Evolutionary conservation across 1,284 basidiomycete species (phyloP).

Genomic region (Leucocoprinus gongylophorus): DNA sequence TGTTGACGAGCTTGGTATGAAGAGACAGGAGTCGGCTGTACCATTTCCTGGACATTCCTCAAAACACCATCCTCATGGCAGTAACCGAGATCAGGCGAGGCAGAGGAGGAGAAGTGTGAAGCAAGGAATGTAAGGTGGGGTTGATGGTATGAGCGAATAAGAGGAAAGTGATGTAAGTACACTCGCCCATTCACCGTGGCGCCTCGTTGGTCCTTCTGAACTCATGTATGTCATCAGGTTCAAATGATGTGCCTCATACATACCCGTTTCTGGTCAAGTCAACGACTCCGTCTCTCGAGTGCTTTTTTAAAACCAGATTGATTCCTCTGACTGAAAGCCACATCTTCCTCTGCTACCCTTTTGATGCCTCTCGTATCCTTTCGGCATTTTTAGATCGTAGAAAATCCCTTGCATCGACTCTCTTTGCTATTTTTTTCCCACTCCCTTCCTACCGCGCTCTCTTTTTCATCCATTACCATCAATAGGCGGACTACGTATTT

Average conservation of each 20-base stretch:
- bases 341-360: not conserved
- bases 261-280: not conserved
- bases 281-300: not conserved
- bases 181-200: not conserved
- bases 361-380: not conserved
- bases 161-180: not conserved
- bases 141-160: not conserved
- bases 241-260: not conserved
- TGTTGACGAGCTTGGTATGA: conserved; percentile 1
- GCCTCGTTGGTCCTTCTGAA: not conserved
- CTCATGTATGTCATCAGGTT: not conserved
- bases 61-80: not conserved
- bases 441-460: not conserved
- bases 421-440: not conserved
- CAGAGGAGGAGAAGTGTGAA: conserved; percentile 27
- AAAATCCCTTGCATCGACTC: not conserved
- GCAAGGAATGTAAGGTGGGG: conserved; percentile 22
- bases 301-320: not conserved
- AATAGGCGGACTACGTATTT: not conserved
- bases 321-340: not conserved
- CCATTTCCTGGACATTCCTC: conserved; percentile 7
- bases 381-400: not conserved
- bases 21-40: conserved; percentile 6
- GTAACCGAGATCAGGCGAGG: conserved; percentile 17
- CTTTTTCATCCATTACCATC: not conserved